These are phyloP conservation scores for Jaenimonas drosophilae DNA, from an alignment of 208 protist genomes.

Conservation along the genomic window DNA sequence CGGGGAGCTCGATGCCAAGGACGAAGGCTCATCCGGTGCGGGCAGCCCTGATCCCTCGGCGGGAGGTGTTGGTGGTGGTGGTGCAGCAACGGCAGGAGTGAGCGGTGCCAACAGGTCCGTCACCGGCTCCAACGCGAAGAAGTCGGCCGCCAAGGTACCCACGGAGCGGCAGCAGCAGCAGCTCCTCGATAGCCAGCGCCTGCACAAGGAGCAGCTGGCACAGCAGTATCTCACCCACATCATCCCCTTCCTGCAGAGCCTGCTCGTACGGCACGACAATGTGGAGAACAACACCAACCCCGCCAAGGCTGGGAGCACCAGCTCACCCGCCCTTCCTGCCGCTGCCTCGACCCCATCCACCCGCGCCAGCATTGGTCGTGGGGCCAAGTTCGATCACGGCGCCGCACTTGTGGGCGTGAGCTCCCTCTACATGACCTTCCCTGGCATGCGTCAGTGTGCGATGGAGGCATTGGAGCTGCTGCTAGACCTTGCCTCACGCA, in stretches of 20 bases:
- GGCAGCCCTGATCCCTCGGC: no score
- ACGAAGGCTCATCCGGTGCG: neutral
- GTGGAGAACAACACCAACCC: neutral
- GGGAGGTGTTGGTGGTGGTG: neutral
- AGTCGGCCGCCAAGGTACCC: no score
- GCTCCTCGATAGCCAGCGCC: neutral
- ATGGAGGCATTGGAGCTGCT: conserved; percentile 3
- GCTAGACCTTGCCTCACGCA: neutral
- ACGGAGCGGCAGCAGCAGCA: neutral
- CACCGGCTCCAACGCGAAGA: no score
- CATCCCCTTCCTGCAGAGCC: neutral
- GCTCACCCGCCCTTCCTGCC: neutral
- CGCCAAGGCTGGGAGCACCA: no score
- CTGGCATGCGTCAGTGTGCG: neutral
- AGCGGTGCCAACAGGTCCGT: no score
- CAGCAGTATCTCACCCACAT: neutral
- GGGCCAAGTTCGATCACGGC: neutral
- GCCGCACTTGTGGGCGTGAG: neutral
- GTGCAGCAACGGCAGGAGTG: neutral
- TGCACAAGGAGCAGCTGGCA: neutral
- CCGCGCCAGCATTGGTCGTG: neutral
- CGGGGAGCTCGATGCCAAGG: neutral
- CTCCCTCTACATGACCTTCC: conserved; percentile 1
- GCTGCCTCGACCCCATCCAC: neutral
- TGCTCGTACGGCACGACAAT: neutral